Evolutionary conservation across 495 filamentous ascomycete species (phyloP).

Genomic region (Diplogelasinospora grovesii): DNA sequence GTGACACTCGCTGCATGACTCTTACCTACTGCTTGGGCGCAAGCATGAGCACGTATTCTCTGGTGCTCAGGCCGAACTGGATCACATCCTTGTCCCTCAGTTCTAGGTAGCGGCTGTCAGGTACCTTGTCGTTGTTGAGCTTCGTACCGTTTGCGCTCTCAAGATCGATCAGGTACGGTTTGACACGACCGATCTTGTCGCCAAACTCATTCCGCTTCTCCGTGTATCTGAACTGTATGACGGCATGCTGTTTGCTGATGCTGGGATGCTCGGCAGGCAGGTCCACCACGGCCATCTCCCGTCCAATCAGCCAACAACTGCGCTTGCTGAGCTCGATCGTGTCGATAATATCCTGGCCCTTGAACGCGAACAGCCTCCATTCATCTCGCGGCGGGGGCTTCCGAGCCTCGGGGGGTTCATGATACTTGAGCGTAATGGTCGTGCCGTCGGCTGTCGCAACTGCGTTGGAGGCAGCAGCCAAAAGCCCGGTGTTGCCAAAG

Average conservation of each 20-base stretch:
- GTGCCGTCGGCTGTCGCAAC: constrained; percentile 60
- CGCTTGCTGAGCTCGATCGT: constrained; percentile 67
- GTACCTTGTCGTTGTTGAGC: constrained; percentile 69
- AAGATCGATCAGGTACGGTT: constrained; percentile 86
- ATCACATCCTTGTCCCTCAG: constrained; percentile 82
- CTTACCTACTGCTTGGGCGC: constrained; percentile 40
- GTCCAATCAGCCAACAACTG: constrained; percentile 85
- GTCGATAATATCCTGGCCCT: constrained; percentile 69
- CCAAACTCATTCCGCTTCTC: constrained; percentile 81
- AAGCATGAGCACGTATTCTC: constrained; percentile 83
- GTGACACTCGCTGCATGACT: no score
- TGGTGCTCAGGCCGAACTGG: constrained; percentile 76
- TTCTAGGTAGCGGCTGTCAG: constrained; percentile 75
- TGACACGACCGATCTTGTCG: constrained; percentile 72
- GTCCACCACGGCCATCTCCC: constrained; percentile 75
- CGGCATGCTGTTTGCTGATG: constrained; percentile 90
- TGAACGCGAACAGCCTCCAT: constrained; percentile 94
- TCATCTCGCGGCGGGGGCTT: constrained; percentile 70
- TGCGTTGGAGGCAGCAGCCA: constrained; percentile 86
- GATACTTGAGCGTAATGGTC: constrained; percentile 80
- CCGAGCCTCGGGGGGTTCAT: constrained; percentile 88
- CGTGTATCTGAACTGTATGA: constrained; percentile 83
- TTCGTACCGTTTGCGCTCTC: constrained; percentile 89
- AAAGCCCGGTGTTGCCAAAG: constrained; percentile 67
- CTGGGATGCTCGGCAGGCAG: constrained; percentile 83